phyloP scores from a whole-genome alignment of 164 flowering plant genomes.

The Tetrastigma voinierianum region DNA sequence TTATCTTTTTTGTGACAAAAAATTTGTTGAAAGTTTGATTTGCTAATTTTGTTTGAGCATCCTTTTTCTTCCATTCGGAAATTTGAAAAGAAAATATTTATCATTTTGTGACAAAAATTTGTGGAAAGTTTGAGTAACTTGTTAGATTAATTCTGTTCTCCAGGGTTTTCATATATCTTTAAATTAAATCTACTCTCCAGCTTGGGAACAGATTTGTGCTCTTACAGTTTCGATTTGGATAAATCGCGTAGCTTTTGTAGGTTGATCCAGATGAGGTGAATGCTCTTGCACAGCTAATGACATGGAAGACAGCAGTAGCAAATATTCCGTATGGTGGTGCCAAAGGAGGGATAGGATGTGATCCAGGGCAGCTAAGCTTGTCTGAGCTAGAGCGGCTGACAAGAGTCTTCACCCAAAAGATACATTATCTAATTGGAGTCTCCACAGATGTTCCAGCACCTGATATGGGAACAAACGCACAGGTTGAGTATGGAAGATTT shows the following conservation, averaged over 20 bases:
- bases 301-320: conserved; percentile 98
- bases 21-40: no score
- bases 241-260: conserved; percentile 31
- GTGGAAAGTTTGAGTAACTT: not conserved
- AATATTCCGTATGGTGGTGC: conserved; percentile 97
- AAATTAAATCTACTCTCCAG: no score
- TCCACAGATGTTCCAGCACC: conserved; percentile 98
- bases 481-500: conserved; percentile 39
- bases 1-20: no score
- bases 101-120: not conserved
- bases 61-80: not conserved
- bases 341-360: conserved; percentile 94
- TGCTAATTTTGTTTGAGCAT: no score
- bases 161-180: no score
- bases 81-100: not conserved
- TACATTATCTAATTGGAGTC: conserved; percentile 86
- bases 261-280: conserved; percentile 99
- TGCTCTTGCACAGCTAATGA: conserved; percentile 95
- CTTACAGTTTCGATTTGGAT: not conserved
- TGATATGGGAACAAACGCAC: conserved; percentile 97
- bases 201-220: no score
- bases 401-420: conserved; percentile 93
- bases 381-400: conserved; percentile 91
- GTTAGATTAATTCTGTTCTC: not conserved
- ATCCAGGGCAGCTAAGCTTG: conserved; percentile 63